phyloP scores from a whole-genome alignment of 352 stramenopile genomes.

The Nannochloropsis limnetica region DNA sequence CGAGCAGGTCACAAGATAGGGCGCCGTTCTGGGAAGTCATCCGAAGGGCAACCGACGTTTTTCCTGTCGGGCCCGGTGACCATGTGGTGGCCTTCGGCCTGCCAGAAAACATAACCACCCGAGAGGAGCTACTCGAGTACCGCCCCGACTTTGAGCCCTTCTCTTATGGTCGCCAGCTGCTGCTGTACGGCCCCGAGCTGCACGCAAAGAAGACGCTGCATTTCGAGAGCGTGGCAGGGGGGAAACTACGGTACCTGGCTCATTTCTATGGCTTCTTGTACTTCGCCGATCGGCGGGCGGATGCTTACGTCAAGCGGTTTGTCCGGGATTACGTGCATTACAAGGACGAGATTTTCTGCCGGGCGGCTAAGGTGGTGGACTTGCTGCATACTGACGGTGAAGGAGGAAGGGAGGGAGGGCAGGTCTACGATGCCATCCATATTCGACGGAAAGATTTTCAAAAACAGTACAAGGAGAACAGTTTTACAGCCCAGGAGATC shows the following conservation, averaged over 20 bases:
- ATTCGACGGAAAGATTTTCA: conserved; percentile 57
- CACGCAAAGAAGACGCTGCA: conserved; percentile 51
- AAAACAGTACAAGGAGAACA: conserved; percentile 63
- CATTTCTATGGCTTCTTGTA: conserved; percentile 61
- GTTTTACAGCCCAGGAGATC: conserved; percentile 57
- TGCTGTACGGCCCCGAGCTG: conserved; percentile 38
- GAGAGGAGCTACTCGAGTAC: not conserved
- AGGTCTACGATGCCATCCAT: conserved; percentile 39
- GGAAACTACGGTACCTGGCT: conserved; percentile 51
- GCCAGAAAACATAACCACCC: not conserved
- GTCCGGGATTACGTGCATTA: conserved; percentile 50
- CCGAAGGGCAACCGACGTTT: not conserved
- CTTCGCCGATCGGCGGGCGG: conserved; percentile 56
- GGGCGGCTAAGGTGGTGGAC: conserved; percentile 48
- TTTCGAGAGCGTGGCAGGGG: conserved; percentile 56
- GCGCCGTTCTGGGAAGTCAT: conserved; percentile 43
- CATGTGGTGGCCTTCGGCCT: not conserved
- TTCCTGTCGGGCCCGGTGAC: not conserved
- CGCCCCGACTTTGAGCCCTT: conserved; percentile 35
- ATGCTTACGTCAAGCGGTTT: not conserved
- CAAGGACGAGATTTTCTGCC: conserved; percentile 59
- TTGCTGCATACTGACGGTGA: conserved; percentile 48
- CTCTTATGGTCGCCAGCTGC: conserved; percentile 35
- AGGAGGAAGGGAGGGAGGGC: no score
- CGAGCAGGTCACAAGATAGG: no score